These are phyloP conservation scores for Nymphaea colorata DNA, from an alignment of 164 flowering plant genomes.

Conservation along the genomic window DNA sequence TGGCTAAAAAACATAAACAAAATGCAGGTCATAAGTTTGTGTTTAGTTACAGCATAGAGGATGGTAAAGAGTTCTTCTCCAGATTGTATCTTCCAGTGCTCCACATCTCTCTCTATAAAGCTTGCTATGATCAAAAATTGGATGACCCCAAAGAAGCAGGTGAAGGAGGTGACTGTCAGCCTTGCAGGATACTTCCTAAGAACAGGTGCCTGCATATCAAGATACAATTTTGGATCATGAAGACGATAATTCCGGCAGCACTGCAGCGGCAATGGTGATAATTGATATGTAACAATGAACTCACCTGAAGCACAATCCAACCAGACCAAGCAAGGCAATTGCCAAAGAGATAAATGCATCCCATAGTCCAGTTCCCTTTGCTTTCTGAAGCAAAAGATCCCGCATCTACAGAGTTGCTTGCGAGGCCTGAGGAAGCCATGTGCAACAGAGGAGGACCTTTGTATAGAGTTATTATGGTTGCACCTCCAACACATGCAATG, in stretches of 20 bases:
- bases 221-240: not conserved
- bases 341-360: constrained; percentile 53
- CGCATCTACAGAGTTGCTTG: constrained; percentile 8
- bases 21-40: not conserved
- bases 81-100: constrained; percentile 53
- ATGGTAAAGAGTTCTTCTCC: constrained; percentile 51
- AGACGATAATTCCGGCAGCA: not conserved
- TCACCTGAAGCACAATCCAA: constrained; percentile 81
- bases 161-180: constrained; percentile 61
- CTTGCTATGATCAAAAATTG: constrained; percentile 57
- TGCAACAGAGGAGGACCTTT: constrained; percentile 52
- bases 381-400: constrained; percentile 10
- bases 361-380: constrained; percentile 52
- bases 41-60: constrained; percentile 51
- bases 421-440: constrained; percentile 5
- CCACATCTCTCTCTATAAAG: constrained; percentile 36
- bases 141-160: constrained; percentile 69
- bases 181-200: constrained; percentile 74
- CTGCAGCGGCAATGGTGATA: not conserved
- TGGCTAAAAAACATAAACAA: not conserved
- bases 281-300: not conserved
- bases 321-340: constrained; percentile 83
- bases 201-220: constrained; percentile 53
- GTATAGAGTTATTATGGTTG: constrained; percentile 56
- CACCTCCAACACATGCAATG: constrained; percentile 53